A percentile compares a stretch with the other conserved stretches of the same genome.
phyloP scores from a whole-genome alignment of 345 rosid genomes.

The Salix suchowensis region DNA sequence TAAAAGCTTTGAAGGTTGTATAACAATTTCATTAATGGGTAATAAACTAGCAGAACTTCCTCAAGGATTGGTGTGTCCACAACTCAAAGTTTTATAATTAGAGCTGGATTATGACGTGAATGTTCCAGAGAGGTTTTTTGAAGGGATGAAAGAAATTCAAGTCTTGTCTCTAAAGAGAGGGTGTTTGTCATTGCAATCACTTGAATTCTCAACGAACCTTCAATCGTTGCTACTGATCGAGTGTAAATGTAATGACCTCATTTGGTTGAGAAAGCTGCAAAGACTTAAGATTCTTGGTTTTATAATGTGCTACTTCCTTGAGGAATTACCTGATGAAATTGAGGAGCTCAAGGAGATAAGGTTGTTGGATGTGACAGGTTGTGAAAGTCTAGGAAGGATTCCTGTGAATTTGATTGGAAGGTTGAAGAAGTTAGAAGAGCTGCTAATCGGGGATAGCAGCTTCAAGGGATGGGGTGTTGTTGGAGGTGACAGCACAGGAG shows the following conservation, averaged over 20 bases:
- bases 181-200: not conserved
- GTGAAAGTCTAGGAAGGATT: rapidly evolving
- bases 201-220: not conserved
- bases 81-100: slow-evolving; percentile 1
- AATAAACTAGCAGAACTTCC: not conserved
- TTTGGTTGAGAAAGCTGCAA: not conserved
- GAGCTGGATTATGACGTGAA: not conserved
- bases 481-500: no score
- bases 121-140: not conserved
- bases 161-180: not conserved
- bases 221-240: not conserved
- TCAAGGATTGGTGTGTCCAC: not conserved
- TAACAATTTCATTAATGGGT: slow-evolving; percentile 1
- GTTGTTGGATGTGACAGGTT: no score
- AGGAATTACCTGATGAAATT: not conserved
- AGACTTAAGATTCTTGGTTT: slow-evolving; percentile 3
- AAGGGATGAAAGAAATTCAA: not conserved
- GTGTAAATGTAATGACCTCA: not conserved
- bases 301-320: not conserved
- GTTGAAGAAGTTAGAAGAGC: no score
- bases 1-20: not conserved
- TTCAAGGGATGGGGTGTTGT: no score
- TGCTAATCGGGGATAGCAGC: no score
- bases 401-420: no score
- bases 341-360: not conserved